phyloP scores from a whole-genome alignment of 2,329 filamentous ascomycete genomes.

The Fusarium nisikadoi region DNA sequence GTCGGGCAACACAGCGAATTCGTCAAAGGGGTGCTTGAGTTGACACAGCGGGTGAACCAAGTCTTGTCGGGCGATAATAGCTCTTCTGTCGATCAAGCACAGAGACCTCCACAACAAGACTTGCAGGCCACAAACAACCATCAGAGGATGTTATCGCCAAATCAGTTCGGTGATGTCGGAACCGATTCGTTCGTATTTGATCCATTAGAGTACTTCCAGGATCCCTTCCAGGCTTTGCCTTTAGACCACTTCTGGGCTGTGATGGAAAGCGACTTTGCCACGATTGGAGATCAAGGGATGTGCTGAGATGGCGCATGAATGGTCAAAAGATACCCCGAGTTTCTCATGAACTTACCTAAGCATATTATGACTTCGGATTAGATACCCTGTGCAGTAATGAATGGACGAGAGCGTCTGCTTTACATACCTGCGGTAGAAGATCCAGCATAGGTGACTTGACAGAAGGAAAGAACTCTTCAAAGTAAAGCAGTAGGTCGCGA shows the following conservation, averaged over 20 bases:
- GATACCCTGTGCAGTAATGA: constrained; percentile 1
- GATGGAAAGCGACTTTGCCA: constrained; percentile 35
- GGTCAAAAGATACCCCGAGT: not conserved
- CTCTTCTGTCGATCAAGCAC: constrained; percentile 9
- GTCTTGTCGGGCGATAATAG: constrained; percentile 24
- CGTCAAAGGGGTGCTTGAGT: constrained; percentile 21
- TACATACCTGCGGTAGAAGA: not conserved
- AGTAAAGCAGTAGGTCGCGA: accelerated
- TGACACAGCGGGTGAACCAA: constrained; percentile 29
- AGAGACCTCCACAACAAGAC: constrained; percentile 4
- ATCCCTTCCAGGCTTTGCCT: constrained; percentile 40
- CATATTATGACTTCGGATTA: not conserved
- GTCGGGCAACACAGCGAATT: constrained; percentile 31
- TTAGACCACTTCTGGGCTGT: constrained; percentile 42
- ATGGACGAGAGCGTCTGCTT: not conserved
- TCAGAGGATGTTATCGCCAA: constrained; percentile 13
- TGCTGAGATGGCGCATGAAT: not conserved
- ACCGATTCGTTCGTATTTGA: constrained; percentile 18
- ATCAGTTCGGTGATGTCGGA: not conserved
- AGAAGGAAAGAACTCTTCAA: accelerated
- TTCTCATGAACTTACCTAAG: not conserved
- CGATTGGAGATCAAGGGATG: constrained; percentile 19
- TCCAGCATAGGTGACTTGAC: not conserved
- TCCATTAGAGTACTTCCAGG: constrained; percentile 33
- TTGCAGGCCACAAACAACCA: not conserved